Base-by-base conservation (phyloP, 176 grass and related monocot genomes). In the Oryza punctata region DNA sequence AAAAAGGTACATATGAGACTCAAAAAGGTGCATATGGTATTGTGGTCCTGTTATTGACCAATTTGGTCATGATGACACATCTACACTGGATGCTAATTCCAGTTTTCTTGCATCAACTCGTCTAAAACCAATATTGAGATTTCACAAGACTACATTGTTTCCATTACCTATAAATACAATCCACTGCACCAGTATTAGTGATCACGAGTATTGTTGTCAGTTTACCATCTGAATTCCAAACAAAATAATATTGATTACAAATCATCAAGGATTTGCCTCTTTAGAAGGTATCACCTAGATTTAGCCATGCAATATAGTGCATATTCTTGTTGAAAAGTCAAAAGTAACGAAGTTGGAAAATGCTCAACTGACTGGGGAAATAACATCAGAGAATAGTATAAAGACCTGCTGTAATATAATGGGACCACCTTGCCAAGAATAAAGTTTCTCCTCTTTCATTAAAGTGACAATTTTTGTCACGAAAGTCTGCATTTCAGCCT, bases 341-440 rank as follows among this genome's bases (percentile, higher is more conserved):
- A n/a, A 24, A n/a, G 6, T 64, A 28, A 12, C 4, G 8, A 65
- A 24, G 45, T 73, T 29, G 45, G 14, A 69, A 63, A 45, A 27
- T 59, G 21, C 35, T 57, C 40, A 71, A 72, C 37, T 6, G 6
- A 57, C 50, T 54, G 18, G 43, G 76, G 67, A 12, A 24, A 61
- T 61, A 24, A 24, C 19, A 61, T 71, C 64, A 11, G 3, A 52
- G 30, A 88, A 83, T 72, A 19, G 57, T 52, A 85, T 71, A 70
- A 67, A 44, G 78, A 97, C 95, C 95, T 98, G 95, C 44, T 87
- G 81, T 72, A 98, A 79, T 90, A 95, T 98, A 81, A 98, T 93
- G 4, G 95, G 95, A 87, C 95, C 95, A 77, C 92, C 95, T 91
- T 98, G 95, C 95, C 95, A 98, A 79, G 92, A 94, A 88, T 95